These are phyloP conservation scores for Fragaria nilgerrensis DNA, from an alignment of 306 rosid species.

Conservation along the genomic window DNA sequence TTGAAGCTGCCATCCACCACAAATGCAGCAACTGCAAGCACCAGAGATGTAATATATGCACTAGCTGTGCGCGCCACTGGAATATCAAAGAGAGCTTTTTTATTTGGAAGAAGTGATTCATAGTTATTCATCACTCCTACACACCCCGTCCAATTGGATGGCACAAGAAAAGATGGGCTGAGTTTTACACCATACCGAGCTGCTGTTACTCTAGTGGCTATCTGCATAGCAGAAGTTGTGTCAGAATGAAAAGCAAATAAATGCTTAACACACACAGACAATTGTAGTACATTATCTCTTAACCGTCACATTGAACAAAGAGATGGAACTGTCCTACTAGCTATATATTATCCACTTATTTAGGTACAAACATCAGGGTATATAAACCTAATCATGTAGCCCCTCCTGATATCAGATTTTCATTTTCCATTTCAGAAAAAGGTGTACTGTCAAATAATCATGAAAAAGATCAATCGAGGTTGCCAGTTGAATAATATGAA, in stretches of 20 bases:
- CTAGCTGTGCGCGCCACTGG: slow-evolving; percentile 86
- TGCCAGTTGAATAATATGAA: background rate
- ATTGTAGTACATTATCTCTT: background rate
- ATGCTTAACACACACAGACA: no score
- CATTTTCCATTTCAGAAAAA: background rate
- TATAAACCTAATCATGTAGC: background rate
- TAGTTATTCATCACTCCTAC: slow-evolving; percentile 92
- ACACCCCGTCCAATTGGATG: slow-evolving; percentile 95
- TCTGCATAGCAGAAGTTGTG: slow-evolving; percentile 38
- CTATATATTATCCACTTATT: background rate
- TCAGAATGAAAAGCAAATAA: background rate
- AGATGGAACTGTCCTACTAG: background rate
- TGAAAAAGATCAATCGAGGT: background rate
- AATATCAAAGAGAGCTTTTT: slow-evolving; percentile 84
- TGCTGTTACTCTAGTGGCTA: slow-evolving; percentile 86
- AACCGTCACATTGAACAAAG: background rate
- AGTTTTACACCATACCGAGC: slow-evolving; percentile 81
- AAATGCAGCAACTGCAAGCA: slow-evolving; percentile 78
- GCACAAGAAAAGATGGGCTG: slow-evolving; percentile 91
- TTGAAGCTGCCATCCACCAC: slow-evolving; percentile 89
- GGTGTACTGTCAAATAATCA: background rate
- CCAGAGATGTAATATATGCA: slow-evolving; percentile 77
- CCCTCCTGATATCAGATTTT: background rate
- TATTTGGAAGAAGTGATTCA: slow-evolving; percentile 79
- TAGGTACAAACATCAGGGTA: background rate